A percentile compares a stretch with the other conserved stretches of the same genome.
These are phyloP conservation scores for Clavariopsis aquatica DNA, from an alignment of 495 filamentous ascomycete species.

Conservation along the genomic window DNA sequence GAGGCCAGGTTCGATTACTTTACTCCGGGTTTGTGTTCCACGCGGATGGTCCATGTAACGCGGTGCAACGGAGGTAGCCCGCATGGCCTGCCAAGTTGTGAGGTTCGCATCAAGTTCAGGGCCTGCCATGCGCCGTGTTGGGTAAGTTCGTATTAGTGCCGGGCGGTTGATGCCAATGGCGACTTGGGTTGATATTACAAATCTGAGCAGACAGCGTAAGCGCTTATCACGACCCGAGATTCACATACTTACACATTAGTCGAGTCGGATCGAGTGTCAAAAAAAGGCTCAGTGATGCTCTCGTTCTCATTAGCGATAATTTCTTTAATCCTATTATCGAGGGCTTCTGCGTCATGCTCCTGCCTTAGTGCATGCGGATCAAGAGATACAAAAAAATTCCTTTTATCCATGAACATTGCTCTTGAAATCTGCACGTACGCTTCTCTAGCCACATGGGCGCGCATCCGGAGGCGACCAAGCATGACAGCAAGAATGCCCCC, in stretches of 20 bases:
- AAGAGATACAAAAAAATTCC: constrained; percentile 26
- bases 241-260: constrained; percentile 28
- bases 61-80: constrained; percentile 84
- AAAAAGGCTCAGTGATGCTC: constrained; percentile 11
- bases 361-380: constrained; percentile 92
- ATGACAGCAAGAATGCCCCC: constrained; percentile 96
- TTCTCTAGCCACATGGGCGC: constrained; percentile 90
- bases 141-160: constrained; percentile 28
- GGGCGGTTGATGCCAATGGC: constrained; percentile 16
- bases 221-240: background rate
- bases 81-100: constrained; percentile 91
- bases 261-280: constrained; percentile 19
- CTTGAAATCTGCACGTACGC: constrained; percentile 89
- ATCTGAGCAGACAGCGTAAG: constrained; percentile 6
- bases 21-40: constrained; percentile 37
- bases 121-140: constrained; percentile 56
- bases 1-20: constrained; percentile 61
- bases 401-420: constrained; percentile 88
- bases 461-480: constrained; percentile 87
- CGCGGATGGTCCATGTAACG: constrained; percentile 71
- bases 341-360: constrained; percentile 84
- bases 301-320: constrained; percentile 54
- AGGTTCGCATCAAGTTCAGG: constrained; percentile 83
- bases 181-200: constrained; percentile 26
- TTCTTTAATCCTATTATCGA: constrained; percentile 87